Evolutionary conservation across 345 rosid genomes (phyloP).

Genomic region (Microcos paniculata): DNA sequence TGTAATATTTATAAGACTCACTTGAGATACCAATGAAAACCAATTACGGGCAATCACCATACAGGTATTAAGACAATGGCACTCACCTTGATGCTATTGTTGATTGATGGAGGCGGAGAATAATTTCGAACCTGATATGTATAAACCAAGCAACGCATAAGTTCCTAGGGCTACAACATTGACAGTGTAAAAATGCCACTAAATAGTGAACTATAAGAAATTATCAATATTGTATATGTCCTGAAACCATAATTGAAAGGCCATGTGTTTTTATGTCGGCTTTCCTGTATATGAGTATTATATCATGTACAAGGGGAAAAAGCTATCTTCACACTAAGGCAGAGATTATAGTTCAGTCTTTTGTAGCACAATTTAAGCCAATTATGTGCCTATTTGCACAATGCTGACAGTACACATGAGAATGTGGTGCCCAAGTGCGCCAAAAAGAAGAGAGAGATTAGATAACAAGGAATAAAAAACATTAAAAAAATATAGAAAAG

Average conservation of each 20-base stretch:
- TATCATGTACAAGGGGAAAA: background rate
- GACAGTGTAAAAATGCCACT: background rate
- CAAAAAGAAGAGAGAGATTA: background rate
- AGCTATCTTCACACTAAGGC: background rate
- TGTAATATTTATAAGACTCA: background rate
- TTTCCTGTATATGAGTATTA: background rate
- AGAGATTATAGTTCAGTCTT: background rate
- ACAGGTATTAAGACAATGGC: slow-evolving; percentile 6
- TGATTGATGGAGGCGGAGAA: slow-evolving; percentile 69
- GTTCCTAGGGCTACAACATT: background rate
- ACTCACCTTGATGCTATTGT: slow-evolving; percentile 92
- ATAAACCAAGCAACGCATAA: slow-evolving; percentile 16
- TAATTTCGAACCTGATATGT: slow-evolving; percentile 78
- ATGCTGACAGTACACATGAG: background rate
- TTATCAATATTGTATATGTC: background rate
- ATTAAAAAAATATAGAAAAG: background rate
- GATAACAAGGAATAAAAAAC: slow-evolving; percentile 13
- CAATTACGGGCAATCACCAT: background rate
- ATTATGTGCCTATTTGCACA: background rate
- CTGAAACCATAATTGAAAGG: background rate
- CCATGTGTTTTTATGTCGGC: background rate
- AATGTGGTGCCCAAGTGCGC: background rate
- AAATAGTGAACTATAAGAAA: background rate
- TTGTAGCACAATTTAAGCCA: background rate
- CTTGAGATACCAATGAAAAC: slow-evolving; percentile 4